phyloP scores from a whole-genome alignment of 345 rosid species.

The Linum lewisii region DNA sequence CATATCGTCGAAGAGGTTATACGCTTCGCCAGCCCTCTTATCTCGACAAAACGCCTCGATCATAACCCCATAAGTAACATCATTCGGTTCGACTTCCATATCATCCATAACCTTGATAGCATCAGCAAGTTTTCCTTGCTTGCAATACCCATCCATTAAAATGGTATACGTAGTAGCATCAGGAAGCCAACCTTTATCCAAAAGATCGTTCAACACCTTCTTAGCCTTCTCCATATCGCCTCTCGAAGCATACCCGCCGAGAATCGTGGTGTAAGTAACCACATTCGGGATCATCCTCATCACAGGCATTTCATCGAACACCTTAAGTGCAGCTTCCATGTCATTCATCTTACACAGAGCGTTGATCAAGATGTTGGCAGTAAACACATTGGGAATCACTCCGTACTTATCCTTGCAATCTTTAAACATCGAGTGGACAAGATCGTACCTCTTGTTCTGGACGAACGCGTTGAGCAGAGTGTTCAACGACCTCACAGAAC shows the following conservation, averaged over 20 bases:
- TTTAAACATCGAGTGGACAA: conserved; percentile 45
- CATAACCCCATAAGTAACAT: conserved; percentile 82
- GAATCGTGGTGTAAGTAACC: conserved; percentile 62
- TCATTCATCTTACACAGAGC: conserved; percentile 56
- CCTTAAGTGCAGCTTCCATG: conserved; percentile 44
- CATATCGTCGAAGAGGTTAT: conserved; percentile 63
- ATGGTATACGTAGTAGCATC: conserved; percentile 67
- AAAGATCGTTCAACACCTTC: conserved; percentile 47
- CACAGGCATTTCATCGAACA: conserved; percentile 74
- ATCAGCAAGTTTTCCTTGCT: conserved; percentile 53
- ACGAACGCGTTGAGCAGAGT: conserved; percentile 69
- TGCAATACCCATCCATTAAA: conserved; percentile 73
- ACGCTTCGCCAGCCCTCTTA: conserved; percentile 61
- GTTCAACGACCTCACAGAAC: conserved; percentile 66
- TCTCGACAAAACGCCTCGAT: conserved; percentile 58
- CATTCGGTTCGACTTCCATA: conserved; percentile 79
- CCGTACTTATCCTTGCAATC: conserved; percentile 37
- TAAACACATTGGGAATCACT: conserved; percentile 63
- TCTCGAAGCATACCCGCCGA: conserved; percentile 57
- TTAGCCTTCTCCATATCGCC: conserved; percentile 61
- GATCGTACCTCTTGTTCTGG: conserved; percentile 53
- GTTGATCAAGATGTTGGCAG: conserved; percentile 60
- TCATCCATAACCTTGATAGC: conserved; percentile 81
- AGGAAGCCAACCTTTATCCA: conserved; percentile 78
- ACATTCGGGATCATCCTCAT: conserved; percentile 74